These are phyloP conservation scores for Leucogyrophana mollusca DNA, from an alignment of 768 basidiomycete genomes.

Conservation along the genomic window DNA sequence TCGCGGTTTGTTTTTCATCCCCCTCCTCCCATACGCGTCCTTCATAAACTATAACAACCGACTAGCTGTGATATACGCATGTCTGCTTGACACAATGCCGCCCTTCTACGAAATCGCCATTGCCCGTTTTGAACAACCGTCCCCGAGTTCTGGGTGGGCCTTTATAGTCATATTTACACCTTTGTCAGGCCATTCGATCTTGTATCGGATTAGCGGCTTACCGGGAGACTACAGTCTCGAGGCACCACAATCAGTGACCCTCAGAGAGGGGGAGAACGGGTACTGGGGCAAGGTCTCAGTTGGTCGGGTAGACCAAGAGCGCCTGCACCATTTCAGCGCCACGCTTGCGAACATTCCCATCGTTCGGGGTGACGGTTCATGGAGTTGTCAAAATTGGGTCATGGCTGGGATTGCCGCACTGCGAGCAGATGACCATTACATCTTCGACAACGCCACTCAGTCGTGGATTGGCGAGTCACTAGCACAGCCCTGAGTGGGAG, in stretches of 20 bases:
- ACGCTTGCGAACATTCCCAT: slow-evolving; percentile 25
- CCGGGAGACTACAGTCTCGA: slow-evolving; percentile 27
- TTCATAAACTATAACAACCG: background rate
- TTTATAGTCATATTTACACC: slow-evolving; percentile 27
- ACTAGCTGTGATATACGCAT: slow-evolving; percentile 2
- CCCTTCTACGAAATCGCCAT: slow-evolving; percentile 32
- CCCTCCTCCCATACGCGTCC: slow-evolving; percentile 1
- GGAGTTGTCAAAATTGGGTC: slow-evolving; percentile 29
- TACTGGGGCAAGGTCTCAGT: slow-evolving; percentile 21
- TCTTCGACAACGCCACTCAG: slow-evolving; percentile 24
- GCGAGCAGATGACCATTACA: slow-evolving; percentile 25
- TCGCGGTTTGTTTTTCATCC: background rate
- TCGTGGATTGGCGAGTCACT: slow-evolving; percentile 29
- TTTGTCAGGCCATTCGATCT: slow-evolving; percentile 24
- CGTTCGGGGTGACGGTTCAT: slow-evolving; percentile 23
- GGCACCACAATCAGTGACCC: slow-evolving; percentile 30
- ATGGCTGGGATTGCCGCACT: slow-evolving; percentile 29
- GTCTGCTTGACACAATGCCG: slow-evolving; percentile 19
- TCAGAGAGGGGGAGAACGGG: slow-evolving; percentile 27
- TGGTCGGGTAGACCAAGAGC: slow-evolving; percentile 27
- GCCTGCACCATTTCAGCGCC: slow-evolving; percentile 23
- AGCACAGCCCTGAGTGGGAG: slow-evolving; percentile 3
- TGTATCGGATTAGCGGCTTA: slow-evolving; percentile 29
- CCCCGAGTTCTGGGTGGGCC: slow-evolving; percentile 22
- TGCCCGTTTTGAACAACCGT: slow-evolving; percentile 22